These are phyloP conservation scores for Physcomitrium patens DNA, from an alignment of 225 moss, liverwort and hornwort species.

Conservation along the genomic window DNA sequence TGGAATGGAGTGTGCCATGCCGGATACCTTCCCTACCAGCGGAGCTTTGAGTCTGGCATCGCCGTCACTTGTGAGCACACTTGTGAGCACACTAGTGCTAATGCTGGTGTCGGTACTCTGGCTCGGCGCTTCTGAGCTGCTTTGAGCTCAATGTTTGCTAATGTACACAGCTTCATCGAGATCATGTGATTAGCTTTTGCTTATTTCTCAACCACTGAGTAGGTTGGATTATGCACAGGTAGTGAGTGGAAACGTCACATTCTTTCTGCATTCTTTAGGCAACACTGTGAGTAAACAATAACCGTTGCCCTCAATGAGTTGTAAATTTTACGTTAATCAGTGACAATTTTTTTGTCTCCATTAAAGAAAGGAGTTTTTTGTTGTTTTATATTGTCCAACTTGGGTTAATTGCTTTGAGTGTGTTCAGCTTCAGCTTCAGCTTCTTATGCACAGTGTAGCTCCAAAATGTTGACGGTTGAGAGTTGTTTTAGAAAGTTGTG, in stretches of 20 bases:
- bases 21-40: slow-evolving; percentile 50
- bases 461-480: no score
- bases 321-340: slow-evolving; percentile 36
- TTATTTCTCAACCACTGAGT: slow-evolving; percentile 1
- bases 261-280: slow-evolving; percentile 48
- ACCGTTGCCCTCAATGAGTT: slow-evolving; percentile 39
- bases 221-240: slow-evolving; percentile 1
- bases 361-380: neutral
- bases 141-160: slow-evolving; percentile 24
- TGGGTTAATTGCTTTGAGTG: no score
- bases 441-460: no score
- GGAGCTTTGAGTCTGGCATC: slow-evolving; percentile 14
- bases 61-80: neutral
- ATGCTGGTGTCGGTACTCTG: slow-evolving; percentile 17
- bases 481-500: no score
- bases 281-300: slow-evolving; percentile 29
- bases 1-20: slow-evolving; percentile 71
- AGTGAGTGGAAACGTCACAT: slow-evolving; percentile 14
- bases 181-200: neutral
- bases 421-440: no score
- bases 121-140: slow-evolving; percentile 12
- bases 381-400: no score
- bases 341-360: slow-evolving; percentile 50
- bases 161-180: neutral
- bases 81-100: slow-evolving; percentile 5